Base-by-base conservation (phyloP, 495 filamentous ascomycete genomes). In the Podospora bellae-mahoneyi region DNA sequence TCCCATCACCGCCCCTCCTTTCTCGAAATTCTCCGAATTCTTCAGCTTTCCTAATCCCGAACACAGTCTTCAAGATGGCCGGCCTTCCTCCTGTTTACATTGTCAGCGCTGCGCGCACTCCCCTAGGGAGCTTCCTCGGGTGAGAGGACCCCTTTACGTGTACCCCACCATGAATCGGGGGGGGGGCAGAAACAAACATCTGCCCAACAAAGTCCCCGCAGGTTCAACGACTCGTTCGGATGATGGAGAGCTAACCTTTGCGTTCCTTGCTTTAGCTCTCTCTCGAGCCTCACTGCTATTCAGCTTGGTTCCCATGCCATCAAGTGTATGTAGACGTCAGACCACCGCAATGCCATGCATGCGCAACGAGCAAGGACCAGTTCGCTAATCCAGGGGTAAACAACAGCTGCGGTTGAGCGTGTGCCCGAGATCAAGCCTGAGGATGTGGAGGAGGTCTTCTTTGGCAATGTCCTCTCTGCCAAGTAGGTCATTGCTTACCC, bases 391-490 rank as follows among this genome's bases (percentile, higher is more conserved):
- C 32, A 34, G 64, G 62, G 71, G 34, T 60, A 19, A 27, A 56
- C 64, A 70, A 68, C 61, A 94, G 92, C 92, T 78, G 94, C 94
- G 67, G 83, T 99, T 71, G 88, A 92, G 77, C 89, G 91, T 71
- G 92, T 91, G 44, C 90, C 94, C 66, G 88, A 89, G 70, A 86
- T 99, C 81, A 91, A 94, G 78, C 84, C 92, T 59, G 85, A 90
- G 67, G 95, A 95, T 77, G 92, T 99, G 26, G 87, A 98, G 76
- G 95, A 99, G 76, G 92, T 98, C 75, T 96, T 95, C 85, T 95
- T 97, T 74, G 95, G 95, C 75, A 99, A 99, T 84, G 95, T 99
- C 64, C 86, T 99, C 72, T 96, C 93, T 58, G 95, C 94, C 74
- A 93, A 93, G 94, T 97, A 85, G 72, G 85, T 75, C 88, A 83